Percentiles rank a stretch among this genome's conserved stretches.
These are phyloP conservation scores for Emmonsiellopsis sp. DNA, from an alignment of 2,329 filamentous ascomycete species.

Conservation along the genomic window DNA sequence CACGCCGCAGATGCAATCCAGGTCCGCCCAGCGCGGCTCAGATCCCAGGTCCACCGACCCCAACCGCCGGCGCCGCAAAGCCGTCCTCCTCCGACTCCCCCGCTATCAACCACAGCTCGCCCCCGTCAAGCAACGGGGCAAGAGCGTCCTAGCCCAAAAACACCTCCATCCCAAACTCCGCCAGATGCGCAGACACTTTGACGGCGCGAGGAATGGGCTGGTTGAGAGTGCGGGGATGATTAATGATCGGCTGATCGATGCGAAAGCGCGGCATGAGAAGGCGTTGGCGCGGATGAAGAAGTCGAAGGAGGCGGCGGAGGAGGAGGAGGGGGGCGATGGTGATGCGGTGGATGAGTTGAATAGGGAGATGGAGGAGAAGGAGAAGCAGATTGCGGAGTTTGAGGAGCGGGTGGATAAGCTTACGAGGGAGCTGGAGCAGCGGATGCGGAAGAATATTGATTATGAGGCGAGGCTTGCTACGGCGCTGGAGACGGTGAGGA, in stretches of 20 bases:
- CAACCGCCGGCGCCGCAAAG: background rate
- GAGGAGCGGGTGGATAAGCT: conserved; percentile 41
- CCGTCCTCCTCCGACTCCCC: conserved; percentile 28
- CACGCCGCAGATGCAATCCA: background rate
- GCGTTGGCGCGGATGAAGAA: conserved; percentile 3
- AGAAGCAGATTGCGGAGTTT: conserved; percentile 32
- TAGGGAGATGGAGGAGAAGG: conserved; percentile 17
- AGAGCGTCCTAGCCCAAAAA: no score
- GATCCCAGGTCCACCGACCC: background rate
- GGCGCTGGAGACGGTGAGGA: conserved; percentile 33
- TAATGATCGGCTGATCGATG: conserved; percentile 44
- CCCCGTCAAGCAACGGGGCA: conserved; percentile 35
- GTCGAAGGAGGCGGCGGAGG: background rate
- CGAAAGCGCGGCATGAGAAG: conserved; percentile 29
- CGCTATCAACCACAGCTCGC: conserved; percentile 46
- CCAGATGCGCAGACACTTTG: conserved; percentile 38
- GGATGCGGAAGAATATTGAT: conserved; percentile 52
- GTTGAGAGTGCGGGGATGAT: conserved; percentile 40
- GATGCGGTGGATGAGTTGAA: conserved; percentile 23
- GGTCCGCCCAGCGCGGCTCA: background rate
- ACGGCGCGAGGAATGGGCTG: conserved; percentile 16
- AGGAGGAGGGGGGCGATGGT: conserved; percentile 21
- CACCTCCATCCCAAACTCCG: no score
- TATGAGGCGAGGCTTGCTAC: conserved; percentile 38
- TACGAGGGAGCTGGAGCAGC: conserved; percentile 49